Evolutionary conservation across 495 filamentous ascomycete genomes (phyloP).

Genomic region (Aspergillus funiculosus): DNA sequence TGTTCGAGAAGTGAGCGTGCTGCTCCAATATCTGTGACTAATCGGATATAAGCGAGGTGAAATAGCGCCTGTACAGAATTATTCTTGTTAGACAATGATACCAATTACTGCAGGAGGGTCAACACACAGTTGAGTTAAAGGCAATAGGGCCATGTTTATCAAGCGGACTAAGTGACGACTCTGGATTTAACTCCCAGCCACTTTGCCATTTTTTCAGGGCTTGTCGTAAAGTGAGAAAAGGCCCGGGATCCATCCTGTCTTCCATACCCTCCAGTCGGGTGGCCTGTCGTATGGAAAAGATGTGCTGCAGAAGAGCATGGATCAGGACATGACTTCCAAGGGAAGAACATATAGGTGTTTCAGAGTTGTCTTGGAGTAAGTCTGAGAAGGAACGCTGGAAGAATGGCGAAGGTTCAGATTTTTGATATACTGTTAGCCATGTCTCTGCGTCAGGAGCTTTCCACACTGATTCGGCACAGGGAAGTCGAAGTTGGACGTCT

Average conservation of each 20-base stretch:
- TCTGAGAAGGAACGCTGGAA: constrained; percentile 27
- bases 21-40: constrained; percentile 61
- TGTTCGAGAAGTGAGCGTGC: constrained; percentile 56
- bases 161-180: constrained; percentile 47
- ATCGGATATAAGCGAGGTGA: constrained; percentile 59
- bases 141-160: constrained; percentile 55
- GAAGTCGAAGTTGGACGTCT: constrained; percentile 56
- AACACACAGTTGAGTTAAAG: constrained; percentile 65
- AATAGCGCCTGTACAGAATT: no score
- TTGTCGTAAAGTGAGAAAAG: constrained; percentile 52
- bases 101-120: no score
- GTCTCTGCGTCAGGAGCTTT: constrained; percentile 22
- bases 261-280: constrained; percentile 40
- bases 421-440: constrained; percentile 30
- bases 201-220: constrained; percentile 59
- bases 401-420: no score
- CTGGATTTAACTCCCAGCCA: constrained; percentile 52
- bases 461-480: constrained; percentile 45
- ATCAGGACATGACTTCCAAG: constrained; percentile 65
- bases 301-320: constrained; percentile 62
- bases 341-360: constrained; percentile 48
- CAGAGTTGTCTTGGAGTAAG: constrained; percentile 19
- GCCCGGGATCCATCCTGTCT: constrained; percentile 43
- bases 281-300: constrained; percentile 60
- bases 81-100: no score